Base-by-base conservation (phyloP, 495 filamentous ascomycete genomes). In the Neurospora tetrasperma region DNA sequence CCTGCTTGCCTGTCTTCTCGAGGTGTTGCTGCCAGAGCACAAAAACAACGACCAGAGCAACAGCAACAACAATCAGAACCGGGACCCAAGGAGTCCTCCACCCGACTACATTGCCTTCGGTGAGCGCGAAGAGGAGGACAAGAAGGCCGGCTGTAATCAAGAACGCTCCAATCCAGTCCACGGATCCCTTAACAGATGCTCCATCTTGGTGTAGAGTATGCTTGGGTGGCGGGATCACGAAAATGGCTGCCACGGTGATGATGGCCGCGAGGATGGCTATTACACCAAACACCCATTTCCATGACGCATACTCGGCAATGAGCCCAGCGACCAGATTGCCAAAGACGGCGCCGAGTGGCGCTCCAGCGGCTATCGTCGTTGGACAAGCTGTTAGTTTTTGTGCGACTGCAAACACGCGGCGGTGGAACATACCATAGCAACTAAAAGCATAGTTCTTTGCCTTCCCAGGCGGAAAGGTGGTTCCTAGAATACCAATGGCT, bases 11-110 rank as follows among this genome's bases (percentile, higher is more conserved):
- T 5, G 71, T 74, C 42, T 80, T 80, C 73, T 91, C 89, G 41
- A 89, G 84, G 70, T 85, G 83, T 71, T 82, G 82, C 74, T 94
- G 90, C 91, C 91, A 93, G 43, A 84, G 78, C 27, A 90, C 76
- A 74, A 94, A 94, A 2, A 81, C 75, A 0, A 74, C 82, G 7
- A 93, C 83, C 5, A 93, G 78, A 11, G 89, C 70, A 38, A 91
- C 48, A 2, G 90, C 88, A 14, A 91, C 80, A 27, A 89, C 85
- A 46, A 94, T 87, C 5, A 93, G 79, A 9, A 85, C 86, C 42
- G 88, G 83, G 1, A 93, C 85, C 82, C 90, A 93, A 5, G 88
- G 86, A 0, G 88, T 90, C 23, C 78, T 78, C 91, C 91, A 94
- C 8, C 91, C 91, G 41, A 90, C 83, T 0, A 89, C 85, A 72